Evolutionary conservation across 768 basidiomycete genomes (phyloP).

Genomic region (Trametes meyenii): DNA sequence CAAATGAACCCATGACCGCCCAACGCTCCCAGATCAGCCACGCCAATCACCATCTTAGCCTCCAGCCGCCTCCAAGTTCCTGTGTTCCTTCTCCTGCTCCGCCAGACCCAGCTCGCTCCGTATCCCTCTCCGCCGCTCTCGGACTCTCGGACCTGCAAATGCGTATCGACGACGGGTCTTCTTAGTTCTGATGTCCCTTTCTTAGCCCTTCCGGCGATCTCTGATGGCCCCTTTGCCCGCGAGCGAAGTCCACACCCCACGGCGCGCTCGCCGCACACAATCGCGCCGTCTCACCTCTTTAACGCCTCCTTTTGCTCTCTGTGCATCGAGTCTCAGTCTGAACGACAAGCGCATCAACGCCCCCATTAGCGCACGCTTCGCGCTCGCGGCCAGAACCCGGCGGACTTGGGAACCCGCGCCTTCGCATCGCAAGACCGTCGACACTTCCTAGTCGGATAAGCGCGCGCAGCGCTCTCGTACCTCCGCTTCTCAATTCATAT

Average conservation of each 20-base stretch:
- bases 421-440: not conserved
- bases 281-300: no score
- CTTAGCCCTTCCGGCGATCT: no score
- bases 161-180: no score
- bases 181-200: no score
- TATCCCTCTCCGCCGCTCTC: not conserved
- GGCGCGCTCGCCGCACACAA: no score
- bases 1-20: conserved; percentile 2
- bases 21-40: conserved; percentile 1
- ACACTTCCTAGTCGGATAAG: not conserved
- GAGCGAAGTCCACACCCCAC: no score
- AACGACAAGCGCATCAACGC: no score
- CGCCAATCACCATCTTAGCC: conserved; percentile 6
- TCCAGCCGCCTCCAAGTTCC: not conserved
- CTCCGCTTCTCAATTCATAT: not conserved
- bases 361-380: not conserved
- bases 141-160: no score
- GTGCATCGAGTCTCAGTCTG: no score
- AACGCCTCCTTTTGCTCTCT: no score
- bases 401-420: conserved; percentile 2
- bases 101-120: not conserved
- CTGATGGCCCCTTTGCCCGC: no score
- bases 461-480: conserved; percentile 4
- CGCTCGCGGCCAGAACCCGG: conserved; percentile 9
- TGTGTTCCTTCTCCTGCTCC: not conserved